Conservation (phyloP, 768 basidiomycete species). For the Kwoniella sp. region DNA sequence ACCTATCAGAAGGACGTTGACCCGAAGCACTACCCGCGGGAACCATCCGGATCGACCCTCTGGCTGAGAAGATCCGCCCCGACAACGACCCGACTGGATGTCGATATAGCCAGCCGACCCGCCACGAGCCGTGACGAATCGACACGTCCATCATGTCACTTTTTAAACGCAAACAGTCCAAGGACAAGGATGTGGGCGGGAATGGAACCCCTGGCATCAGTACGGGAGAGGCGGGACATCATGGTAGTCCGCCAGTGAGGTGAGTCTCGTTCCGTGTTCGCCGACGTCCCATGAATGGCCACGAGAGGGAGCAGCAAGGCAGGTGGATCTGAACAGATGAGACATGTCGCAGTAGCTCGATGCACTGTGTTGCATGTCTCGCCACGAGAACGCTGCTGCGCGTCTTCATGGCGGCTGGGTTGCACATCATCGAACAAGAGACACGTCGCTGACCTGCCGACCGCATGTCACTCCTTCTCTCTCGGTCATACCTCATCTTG, state of each 20-base stretch:
- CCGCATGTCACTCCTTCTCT: background rate
- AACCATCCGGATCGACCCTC: too few species aligned
- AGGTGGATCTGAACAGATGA: background rate
- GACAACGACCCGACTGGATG: background rate
- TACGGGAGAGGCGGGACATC: background rate
- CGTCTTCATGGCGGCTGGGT: too few species aligned
- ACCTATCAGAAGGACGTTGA: too few species aligned
- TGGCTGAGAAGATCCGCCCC: too few species aligned
- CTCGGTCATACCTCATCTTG: background rate
- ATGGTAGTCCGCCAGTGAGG: slow-evolving; percentile 24
- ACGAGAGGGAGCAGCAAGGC: too few species aligned
- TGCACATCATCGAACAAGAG: too few species aligned
- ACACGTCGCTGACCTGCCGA: too few species aligned
- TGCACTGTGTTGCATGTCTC: too few species aligned
- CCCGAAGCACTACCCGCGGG: too few species aligned
- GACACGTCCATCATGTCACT: slow-evolving; percentile 27
- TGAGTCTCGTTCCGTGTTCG: slow-evolving; percentile 17
- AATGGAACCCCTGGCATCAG: background rate
- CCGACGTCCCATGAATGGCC: slow-evolving; percentile 2
- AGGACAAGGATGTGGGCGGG: slow-evolving; percentile 34
- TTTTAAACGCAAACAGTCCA: slow-evolving; percentile 44
- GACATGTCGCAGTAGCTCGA: too few species aligned
- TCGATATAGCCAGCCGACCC: background rate
- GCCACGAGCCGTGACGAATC: too few species aligned
- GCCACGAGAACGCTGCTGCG: too few species aligned